Base-by-base conservation (phyloP, 1,284 basidiomycete species). In the Papiliotrema nemorosa region DNA sequence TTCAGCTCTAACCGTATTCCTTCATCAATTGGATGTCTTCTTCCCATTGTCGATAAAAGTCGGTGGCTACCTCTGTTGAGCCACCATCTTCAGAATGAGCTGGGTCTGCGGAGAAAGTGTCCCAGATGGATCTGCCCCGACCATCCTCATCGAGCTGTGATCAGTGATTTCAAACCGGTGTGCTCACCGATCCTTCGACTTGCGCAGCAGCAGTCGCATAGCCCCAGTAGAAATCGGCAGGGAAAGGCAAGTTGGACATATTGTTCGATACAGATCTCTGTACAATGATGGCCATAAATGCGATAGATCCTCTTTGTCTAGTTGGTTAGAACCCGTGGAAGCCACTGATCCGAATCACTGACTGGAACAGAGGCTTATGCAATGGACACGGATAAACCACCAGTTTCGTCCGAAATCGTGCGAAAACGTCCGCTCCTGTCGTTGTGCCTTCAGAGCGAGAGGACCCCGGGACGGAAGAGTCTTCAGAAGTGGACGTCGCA, bases 41-140 rank as follows among this genome's bases (percentile, higher is more conserved):
- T 54, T 78, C 77, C 81, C 81, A 87, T 46, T 78, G 79, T 43
- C 77, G 77, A 74, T 84, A 86, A 2, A 84, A 86, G 71, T 86
- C 82, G 21, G 36, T 29, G 6, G 37, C 33, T 13, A 22, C 26
- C 7, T 20, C n/a, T 13, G 37, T 50, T 9, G 13, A 21, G 3
- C 42, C 33, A 4, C 36, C 50, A 12, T 47, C 37, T 4, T 41
- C 42, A 10, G 10, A 37, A n/a, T 31, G 18, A 4, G 16, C 5
- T 20, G 41, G 49, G 18, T 51, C 50, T 10, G 26, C 27, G 5
- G 81, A 79, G 67, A 84, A 86, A 44, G 80, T 80, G 63, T 86
- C 85, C 84, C 84, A 50, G 10, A 50, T 50, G 14, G 49, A 50
- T 20, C 7, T 5, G 3, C 38, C 50, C 18, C 43, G 12, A 12